Evolutionary conservation across 345 rosid species (phyloP).

Genomic region (Salix udensis): DNA sequence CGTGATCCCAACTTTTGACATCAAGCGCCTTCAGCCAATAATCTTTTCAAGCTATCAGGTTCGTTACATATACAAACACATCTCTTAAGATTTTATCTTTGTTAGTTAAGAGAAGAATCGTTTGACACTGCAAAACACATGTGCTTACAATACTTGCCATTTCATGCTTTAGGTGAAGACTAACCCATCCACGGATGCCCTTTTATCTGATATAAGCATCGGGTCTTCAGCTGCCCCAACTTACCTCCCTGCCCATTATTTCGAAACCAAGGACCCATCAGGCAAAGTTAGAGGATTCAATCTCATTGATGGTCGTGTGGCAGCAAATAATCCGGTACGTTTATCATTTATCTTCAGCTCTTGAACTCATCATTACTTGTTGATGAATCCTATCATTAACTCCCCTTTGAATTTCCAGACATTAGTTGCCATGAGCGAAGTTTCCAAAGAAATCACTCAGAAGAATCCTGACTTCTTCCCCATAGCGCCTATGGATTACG

Average conservation of each 20-base stretch:
- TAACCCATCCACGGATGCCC: slow-evolving; percentile 39
- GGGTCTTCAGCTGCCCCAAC: slow-evolving; percentile 71
- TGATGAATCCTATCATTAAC: no score
- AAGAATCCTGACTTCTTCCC: slow-evolving; percentile 41
- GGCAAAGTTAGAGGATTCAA: slow-evolving; percentile 44
- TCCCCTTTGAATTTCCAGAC: slow-evolving; percentile 15
- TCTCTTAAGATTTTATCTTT: no score
- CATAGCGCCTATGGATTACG: slow-evolving; percentile 43
- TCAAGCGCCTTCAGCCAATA: slow-evolving; percentile 59
- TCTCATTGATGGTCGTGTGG: slow-evolving; percentile 76
- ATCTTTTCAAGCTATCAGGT: slow-evolving; percentile 60
- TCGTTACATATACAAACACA: neutral
- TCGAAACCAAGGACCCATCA: slow-evolving; percentile 28
- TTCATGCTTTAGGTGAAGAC: slow-evolving; percentile 27
- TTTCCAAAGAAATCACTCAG: slow-evolving; percentile 40
- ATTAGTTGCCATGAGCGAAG: slow-evolving; percentile 48
- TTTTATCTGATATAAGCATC: slow-evolving; percentile 54
- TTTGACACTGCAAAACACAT: no score
- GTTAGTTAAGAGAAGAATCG: no score
- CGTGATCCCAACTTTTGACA: slow-evolving; percentile 74
- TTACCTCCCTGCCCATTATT: slow-evolving; percentile 49
- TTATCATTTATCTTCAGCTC: neutral
- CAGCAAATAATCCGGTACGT: slow-evolving; percentile 64
- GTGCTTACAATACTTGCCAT: neutral
- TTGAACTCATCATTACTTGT: no score